A percentile compares a stretch with the other conserved stretches of the same genome.
Conservation (phyloP, 208 protist genomes). For the Crithidia acanthocephali region DNA sequence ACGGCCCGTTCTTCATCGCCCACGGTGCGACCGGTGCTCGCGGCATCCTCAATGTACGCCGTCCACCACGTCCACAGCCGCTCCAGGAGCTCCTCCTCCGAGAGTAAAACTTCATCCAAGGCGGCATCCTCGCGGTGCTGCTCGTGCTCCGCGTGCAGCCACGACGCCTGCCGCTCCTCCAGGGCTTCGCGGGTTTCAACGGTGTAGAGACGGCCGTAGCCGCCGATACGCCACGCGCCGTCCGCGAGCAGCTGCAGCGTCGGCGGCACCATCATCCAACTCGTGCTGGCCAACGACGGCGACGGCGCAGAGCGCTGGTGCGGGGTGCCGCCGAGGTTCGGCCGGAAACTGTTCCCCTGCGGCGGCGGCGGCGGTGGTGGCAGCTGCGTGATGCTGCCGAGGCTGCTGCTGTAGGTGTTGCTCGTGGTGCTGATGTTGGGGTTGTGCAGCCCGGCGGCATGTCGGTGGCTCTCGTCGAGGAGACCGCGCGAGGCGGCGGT, state of each 20-base stretch:
- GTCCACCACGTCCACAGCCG: slow-evolving; percentile 34
- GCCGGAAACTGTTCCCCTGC: neutral
- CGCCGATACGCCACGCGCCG: slow-evolving; percentile 29
- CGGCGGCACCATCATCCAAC: slow-evolving; percentile 18
- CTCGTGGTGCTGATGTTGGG: neutral
- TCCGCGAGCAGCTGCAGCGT: slow-evolving; percentile 30
- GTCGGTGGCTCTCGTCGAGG: neutral
- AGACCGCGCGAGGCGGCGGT: neutral
- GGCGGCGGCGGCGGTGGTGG: neutral
- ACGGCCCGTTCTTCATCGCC: slow-evolving; percentile 1
- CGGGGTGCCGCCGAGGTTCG: slow-evolving; percentile 6
- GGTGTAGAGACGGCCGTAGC: slow-evolving; percentile 34
- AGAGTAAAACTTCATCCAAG: slow-evolving; percentile 5
- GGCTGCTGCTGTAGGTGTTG: neutral
- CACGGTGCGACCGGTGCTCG: neutral
- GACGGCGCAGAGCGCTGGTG: slow-evolving; percentile 5
- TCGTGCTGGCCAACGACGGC: neutral
- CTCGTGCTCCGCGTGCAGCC: slow-evolving; percentile 20
- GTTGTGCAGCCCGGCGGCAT: neutral
- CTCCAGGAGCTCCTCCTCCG: slow-evolving; percentile 26
- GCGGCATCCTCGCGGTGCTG: slow-evolving; percentile 6
- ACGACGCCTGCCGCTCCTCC: slow-evolving; percentile 24
- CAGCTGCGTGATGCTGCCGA: neutral
- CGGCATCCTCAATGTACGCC: slow-evolving; percentile 11
- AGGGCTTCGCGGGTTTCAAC: slow-evolving; percentile 22